Percentiles rank a stretch among this genome's conserved stretches.
These are phyloP conservation scores for Colletotrichum coccodes DNA, from an alignment of 2,329 filamentous ascomycete species.

Conservation along the genomic window DNA sequence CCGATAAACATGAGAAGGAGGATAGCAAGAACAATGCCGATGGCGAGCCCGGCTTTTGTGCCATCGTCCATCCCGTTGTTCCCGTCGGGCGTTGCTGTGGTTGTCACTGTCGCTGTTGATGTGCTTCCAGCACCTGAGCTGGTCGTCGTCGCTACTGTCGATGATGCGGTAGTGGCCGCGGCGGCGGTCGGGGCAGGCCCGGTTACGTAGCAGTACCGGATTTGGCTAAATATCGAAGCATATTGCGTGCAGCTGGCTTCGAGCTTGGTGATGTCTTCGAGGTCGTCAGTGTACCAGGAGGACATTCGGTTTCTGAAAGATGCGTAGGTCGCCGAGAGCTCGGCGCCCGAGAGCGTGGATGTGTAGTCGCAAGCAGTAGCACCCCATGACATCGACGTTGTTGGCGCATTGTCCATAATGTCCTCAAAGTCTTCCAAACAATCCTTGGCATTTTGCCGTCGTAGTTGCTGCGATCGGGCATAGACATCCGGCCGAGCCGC, in stretches of 20 bases:
- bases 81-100: constrained; percentile 1
- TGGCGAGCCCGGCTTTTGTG: constrained; percentile 25
- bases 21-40: constrained; percentile 12
- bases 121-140: not conserved
- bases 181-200: constrained; percentile 5
- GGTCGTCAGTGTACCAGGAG: constrained; percentile 26
- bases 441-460: constrained; percentile 7
- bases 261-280: constrained; percentile 25
- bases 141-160: not conserved
- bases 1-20: constrained; percentile 14
- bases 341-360: constrained; percentile 24
- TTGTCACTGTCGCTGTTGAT: constrained; percentile 1
- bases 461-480: constrained; percentile 12
- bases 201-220: constrained; percentile 28
- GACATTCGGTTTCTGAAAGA: constrained; percentile 21
- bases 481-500: constrained; percentile 15
- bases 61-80: constrained; percentile 10
- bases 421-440: constrained; percentile 23
- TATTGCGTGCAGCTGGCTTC: constrained; percentile 28
- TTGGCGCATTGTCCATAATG: constrained; percentile 25
- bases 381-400: constrained; percentile 5
- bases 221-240: not conserved
- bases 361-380: constrained; percentile 29
- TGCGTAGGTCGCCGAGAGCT: constrained; percentile 17
- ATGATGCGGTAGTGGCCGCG: not conserved